Percentiles rank a stretch among this genome's conserved stretches.
These are phyloP conservation scores for Effrenium voratum DNA, from an alignment of 73 alveolate species.

Conservation along the genomic window DNA sequence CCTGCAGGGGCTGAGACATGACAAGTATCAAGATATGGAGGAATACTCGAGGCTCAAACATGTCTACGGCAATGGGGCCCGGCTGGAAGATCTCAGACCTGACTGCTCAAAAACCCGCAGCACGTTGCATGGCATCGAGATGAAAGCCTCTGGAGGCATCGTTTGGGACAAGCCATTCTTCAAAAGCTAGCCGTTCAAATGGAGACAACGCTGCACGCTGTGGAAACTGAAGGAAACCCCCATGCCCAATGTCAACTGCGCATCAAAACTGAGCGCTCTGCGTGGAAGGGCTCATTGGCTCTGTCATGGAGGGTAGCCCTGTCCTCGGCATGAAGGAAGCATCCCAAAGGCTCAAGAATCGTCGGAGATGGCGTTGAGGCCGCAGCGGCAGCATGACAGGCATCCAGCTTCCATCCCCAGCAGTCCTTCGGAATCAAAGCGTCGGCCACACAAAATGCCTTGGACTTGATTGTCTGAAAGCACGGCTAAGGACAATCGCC, in stretches of 20 bases:
- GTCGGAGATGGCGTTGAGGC: neutral
- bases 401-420: slow-evolving; percentile 75
- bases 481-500: too few relatives aligned
- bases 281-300: slow-evolving; percentile 86
- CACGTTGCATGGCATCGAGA: neutral
- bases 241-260: too few relatives aligned
- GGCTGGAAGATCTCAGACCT: slow-evolving; percentile 76
- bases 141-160: too few relatives aligned
- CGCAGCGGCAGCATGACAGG: slow-evolving; percentile 17
- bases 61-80: slow-evolving; percentile 67
- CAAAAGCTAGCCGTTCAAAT: too few relatives aligned
- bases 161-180: too few relatives aligned
- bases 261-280: neutral
- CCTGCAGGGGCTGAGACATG: neutral
- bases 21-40: neutral
- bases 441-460: too few relatives aligned
- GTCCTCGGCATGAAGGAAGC: neutral
- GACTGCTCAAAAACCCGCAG: neutral
- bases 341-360: neutral
- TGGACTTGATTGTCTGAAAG: too few relatives aligned
- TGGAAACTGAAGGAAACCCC: too few relatives aligned
- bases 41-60: neutral
- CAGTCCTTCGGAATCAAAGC: too few relatives aligned
- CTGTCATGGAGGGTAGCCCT: slow-evolving; percentile 34
- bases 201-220: too few relatives aligned